Evolutionary conservation across 164 flowering plant species (phyloP), one percentile per base, ranked within the genome.

Genomic region (Vitis riparia): DNA sequence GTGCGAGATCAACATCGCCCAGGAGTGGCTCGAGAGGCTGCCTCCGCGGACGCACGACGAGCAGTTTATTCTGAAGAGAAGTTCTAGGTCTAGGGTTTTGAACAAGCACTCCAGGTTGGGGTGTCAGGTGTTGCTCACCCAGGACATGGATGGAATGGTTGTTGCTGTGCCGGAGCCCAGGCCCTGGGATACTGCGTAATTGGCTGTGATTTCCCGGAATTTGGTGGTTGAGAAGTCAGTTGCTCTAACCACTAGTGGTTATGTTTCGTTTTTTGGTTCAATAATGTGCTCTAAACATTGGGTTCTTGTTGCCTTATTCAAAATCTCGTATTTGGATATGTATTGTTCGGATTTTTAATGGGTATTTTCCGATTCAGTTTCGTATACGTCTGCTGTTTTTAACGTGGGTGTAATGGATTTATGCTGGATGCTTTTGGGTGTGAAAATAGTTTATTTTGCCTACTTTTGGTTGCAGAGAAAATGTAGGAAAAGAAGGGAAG

Each of bases 81-180:
- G 84, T 62, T 75, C 91, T 1, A 77, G 95, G 67, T 70, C 73
- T 76, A 76, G 97, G 73, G 82, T 81, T 59, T 73, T 93, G 79
- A 91, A 90, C 75, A 86, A 85, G 90, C 97, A 96, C 63, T 82
- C 99, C 11, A 78, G 99, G 80, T 80, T 91, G 27, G 97, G 97
- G 0, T 96, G 99, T 71, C 99, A 96, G 88, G 97, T 96, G 56
- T 75, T 93, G 23, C 83, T 96, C 23, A 63, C 71, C 3, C 84
- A 57, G 44, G 92, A 86, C 10, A 86, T 93, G 16, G 85, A 96
- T 78, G 99, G 99, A 68, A 96, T 96, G 99, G 99, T 96, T 55
- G 95, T 96, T 29, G 98, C 98, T 1, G 80, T 96, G n/a, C 92
- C 99, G 11, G 97, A 96, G 80, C 86, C 97, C 19, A 96, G 87